Evolutionary conservation across 2,329 filamentous ascomycete genomes (phyloP), one percentile per base, ranked within the genome.

Genomic region (Monosporascus sp.): DNA sequence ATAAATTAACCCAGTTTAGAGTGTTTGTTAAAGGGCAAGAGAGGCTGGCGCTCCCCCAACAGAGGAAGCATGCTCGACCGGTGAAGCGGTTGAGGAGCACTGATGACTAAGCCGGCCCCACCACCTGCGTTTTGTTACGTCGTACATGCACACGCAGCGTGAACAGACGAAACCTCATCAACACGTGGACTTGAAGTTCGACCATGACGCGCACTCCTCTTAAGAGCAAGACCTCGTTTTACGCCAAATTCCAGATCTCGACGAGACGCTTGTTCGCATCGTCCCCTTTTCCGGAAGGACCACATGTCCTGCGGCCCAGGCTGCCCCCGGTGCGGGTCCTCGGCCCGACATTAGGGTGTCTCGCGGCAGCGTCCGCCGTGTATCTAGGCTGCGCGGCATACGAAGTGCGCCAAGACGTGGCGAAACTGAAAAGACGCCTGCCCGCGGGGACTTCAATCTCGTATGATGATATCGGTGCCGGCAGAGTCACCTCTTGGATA

Each of bases 361-460:
- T 66, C 14, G 54, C 54, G 7, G 58, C 57, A 20, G 55, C 57
- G 7, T 51, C 58, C 46, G 52, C 56, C 52, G 63, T 66, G 48
- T 63, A 63, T 35, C 27, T 66, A 3, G 62, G 59, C 20, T 62
- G 57, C 39, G 65, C 64, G 3, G 53, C 64, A 18, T 64, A 59
- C 14, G 64, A 66, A 18, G 65, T 67, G 35, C 53, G 52, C 27
- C 55, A 47, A 22, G 62, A 66, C 49, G 56, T 55, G 41, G 50
- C 46, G 31, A 25, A 46, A n/a, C 53, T 51, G 18, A 53, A 52
- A 48, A 46, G 44, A n/a, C 46, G 18, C 14, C 46, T 39, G 31
- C 15, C 24, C 15, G 45, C 50, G 41, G 41, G 25, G 22, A n/a
- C 14, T 9, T 18, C 24, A 46, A 17, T 17, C 17, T 57, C 62